These are phyloP conservation scores for Meyerozyma athensensis DNA, from an alignment of 1,139 yeast species.

Conservation along the genomic window DNA sequence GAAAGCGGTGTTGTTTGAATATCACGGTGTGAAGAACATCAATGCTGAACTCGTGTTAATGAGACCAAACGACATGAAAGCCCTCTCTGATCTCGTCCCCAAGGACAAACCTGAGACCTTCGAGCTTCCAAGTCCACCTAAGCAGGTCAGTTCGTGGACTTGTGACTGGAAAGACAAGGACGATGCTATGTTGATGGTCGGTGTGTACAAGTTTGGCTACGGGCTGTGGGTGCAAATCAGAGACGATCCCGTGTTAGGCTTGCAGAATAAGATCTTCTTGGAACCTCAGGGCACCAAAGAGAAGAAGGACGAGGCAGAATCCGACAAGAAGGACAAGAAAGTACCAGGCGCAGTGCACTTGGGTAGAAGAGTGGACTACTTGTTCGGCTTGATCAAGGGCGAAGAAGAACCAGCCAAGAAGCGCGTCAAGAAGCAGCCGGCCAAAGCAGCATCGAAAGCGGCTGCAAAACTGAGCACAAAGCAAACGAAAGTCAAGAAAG, in stretches of 20 bases:
- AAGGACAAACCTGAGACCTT: conserved; percentile 54
- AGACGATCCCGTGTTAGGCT: conserved; percentile 88
- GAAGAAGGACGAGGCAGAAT: conserved; percentile 32
- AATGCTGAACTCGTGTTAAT: conserved; percentile 85
- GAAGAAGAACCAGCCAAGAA: conserved; percentile 31
- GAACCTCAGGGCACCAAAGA: conserved; percentile 29
- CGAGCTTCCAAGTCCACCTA: conserved; percentile 57
- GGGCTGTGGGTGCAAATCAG: conserved; percentile 94
- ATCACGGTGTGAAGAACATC: conserved; percentile 79
- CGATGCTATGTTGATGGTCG: conserved; percentile 82
- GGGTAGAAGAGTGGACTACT: conserved; percentile 89
- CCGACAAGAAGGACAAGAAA: conserved; percentile 40
- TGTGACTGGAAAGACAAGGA: conserved; percentile 81
- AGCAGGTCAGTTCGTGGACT: conserved; percentile 86
- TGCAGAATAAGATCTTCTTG: conserved; percentile 78
- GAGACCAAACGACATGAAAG: conserved; percentile 77
- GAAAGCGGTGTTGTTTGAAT: conserved; percentile 86
- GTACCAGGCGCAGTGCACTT: conserved; percentile 93
- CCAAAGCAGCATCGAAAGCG: conserved; percentile 6
- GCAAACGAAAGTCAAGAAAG: conserved; percentile 8
- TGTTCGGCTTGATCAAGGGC: conserved; percentile 64
- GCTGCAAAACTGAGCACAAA: conserved; percentile 11
- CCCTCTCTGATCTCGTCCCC: conserved; percentile 58
- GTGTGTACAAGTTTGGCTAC: conserved; percentile 89
- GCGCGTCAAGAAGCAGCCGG: conserved; percentile 1